These are phyloP conservation scores for Leccinum obscurum DNA, from an alignment of 768 basidiomycete genomes.

Conservation along the genomic window DNA sequence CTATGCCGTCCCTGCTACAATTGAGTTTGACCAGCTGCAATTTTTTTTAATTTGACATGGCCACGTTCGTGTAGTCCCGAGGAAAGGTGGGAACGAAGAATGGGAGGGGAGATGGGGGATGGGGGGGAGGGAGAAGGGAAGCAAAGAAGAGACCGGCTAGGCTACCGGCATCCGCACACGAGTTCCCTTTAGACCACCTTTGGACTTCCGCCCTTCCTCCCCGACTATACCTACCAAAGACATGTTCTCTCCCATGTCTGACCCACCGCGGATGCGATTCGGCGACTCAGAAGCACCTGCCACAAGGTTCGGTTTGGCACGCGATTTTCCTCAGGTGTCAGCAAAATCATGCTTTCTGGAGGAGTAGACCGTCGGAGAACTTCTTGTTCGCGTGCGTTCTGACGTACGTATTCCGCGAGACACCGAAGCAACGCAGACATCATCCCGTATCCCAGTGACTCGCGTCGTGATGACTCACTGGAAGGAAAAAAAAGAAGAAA, in stretches of 20 bases:
- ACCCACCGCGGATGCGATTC: not conserved
- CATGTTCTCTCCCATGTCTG: conserved; percentile 6
- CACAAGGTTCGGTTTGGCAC: not conserved
- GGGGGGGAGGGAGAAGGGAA: not conserved
- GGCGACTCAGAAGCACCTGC: conserved; percentile 3
- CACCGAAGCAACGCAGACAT: not conserved
- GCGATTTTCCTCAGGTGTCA: not conserved
- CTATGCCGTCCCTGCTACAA: conserved; percentile 3
- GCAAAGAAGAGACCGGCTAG: not conserved
- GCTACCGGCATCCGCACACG: not conserved
- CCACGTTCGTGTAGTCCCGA: conserved; percentile 3
- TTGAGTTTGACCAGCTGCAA: conserved; percentile 22
- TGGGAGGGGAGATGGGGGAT: not conserved
- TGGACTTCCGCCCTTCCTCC: not conserved
- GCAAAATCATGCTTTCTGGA: not conserved
- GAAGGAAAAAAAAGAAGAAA: not conserved
- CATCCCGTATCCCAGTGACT: not conserved
- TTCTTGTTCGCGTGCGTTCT: not conserved
- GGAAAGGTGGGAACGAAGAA: not conserved
- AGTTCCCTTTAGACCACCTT: not conserved
- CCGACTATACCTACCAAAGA: not conserved
- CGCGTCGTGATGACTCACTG: not conserved
- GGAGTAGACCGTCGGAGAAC: not conserved
- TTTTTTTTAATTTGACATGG: conserved; percentile 21
- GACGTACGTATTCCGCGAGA: not conserved